phyloP scores from a whole-genome alignment of 2,329 filamentous ascomycete genomes.

The Hypoxylon sp. region DNA sequence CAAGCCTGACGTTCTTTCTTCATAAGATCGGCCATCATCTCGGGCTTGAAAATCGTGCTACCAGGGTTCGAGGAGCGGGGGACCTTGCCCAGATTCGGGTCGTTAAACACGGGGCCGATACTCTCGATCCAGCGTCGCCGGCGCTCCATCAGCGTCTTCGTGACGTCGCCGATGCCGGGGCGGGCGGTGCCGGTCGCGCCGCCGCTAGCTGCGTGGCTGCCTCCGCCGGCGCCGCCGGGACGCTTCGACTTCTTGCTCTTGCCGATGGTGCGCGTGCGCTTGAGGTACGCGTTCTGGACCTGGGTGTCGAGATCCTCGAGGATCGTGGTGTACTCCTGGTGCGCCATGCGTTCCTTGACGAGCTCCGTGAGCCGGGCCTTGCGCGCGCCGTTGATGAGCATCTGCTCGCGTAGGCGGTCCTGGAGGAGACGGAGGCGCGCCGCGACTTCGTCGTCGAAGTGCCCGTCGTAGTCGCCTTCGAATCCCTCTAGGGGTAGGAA shows the following conservation, averaged over 20 bases:
- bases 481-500: conserved; percentile 78
- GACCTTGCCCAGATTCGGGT: conserved; percentile 80
- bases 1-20: conserved; percentile 84
- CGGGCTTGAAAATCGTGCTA: conserved; percentile 80
- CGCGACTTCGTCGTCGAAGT: conserved; percentile 94
- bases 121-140: conserved; percentile 90
- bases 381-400: conserved; percentile 89
- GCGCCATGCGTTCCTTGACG: conserved; percentile 91
- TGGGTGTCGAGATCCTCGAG: conserved; percentile 96
- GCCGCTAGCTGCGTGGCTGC: conserved; percentile 73
- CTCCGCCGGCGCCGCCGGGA: conserved; percentile 80
- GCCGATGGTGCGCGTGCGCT: conserved; percentile 93
- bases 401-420: conserved; percentile 83
- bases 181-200: conserved; percentile 74
- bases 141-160: conserved; percentile 92
- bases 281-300: conserved; percentile 94
- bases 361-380: conserved; percentile 90
- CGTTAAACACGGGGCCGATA: conserved; percentile 91
- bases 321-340: conserved; percentile 97
- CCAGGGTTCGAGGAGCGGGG: conserved; percentile 75
- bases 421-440: conserved; percentile 90
- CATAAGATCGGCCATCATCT: conserved; percentile 79
- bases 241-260: conserved; percentile 93
- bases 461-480: conserved; percentile 85
- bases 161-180: conserved; percentile 91